Evolutionary conservation across 2,329 filamentous ascomycete species (phyloP).

Genomic region (Xylogone sp.): DNA sequence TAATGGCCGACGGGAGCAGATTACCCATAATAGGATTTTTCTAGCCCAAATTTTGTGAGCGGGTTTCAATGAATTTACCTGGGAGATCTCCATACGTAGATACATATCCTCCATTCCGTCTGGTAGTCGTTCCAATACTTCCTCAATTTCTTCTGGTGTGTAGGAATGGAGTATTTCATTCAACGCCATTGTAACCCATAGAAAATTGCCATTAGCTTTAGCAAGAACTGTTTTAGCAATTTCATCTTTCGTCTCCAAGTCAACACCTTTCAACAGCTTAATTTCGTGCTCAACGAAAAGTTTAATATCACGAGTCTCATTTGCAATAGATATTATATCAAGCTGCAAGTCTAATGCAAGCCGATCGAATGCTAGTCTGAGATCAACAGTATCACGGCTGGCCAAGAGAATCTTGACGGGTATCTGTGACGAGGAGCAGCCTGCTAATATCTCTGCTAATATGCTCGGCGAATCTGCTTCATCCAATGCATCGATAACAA

Average conservation of each 20-base stretch:
- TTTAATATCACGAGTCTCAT: too few species aligned
- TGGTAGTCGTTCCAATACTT: conserved; percentile 20
- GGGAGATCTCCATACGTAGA: conserved; percentile 20
- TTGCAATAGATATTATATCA: too few species aligned
- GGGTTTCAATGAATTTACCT: conserved; percentile 6
- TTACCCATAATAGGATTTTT: conserved; percentile 22
- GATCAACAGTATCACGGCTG: conserved; percentile 2
- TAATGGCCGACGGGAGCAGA: conserved; percentile 20
- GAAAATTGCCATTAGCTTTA: conserved; percentile 7
- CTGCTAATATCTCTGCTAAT: conserved; percentile 3
- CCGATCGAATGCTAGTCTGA: conserved; percentile 1
- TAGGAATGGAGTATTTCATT: conserved; percentile 2
- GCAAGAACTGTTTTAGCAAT: conserved; percentile 3
- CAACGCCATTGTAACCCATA: conserved; percentile 4
- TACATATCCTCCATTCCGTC: conserved; percentile 26
- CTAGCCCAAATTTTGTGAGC: conserved; percentile 12
- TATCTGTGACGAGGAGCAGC: not conserved
- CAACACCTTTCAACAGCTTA: not conserved
- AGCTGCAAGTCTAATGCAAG: not conserved
- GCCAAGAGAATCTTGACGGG: not conserved
- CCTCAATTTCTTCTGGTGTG: conserved; percentile 7
- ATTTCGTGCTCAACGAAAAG: conserved; percentile 1
- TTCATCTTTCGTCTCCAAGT: not conserved
- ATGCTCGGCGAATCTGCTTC: conserved; percentile 7
- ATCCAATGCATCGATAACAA: conserved; percentile 17